These are phyloP conservation scores for Vinca major DNA, from an alignment of 305 asterid species.

Conservation along the genomic window DNA sequence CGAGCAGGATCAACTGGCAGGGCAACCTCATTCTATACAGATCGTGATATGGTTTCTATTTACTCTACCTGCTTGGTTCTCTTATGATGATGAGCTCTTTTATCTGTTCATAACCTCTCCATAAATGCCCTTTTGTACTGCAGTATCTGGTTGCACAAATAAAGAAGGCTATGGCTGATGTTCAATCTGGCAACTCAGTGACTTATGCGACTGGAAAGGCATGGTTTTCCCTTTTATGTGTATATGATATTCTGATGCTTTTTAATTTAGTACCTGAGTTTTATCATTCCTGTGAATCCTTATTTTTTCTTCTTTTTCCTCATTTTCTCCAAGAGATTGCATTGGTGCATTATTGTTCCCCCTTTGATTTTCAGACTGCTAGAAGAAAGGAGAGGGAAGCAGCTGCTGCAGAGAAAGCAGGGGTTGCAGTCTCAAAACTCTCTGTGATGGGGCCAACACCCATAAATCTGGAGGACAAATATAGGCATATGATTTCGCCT, in stretches of 20 bases:
- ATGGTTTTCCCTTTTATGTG: conserved; percentile 15
- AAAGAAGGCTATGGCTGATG: conserved; percentile 67
- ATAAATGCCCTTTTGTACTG: conserved; percentile 10
- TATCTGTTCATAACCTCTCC: not conserved
- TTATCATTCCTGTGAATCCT: not conserved
- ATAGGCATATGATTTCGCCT: conserved; percentile 64
- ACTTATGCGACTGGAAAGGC: conserved; percentile 79
- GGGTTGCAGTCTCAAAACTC: conserved; percentile 38
- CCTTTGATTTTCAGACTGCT: conserved; percentile 38
- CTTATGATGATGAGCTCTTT: not conserved
- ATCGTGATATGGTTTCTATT: conserved; percentile 59
- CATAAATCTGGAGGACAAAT: conserved; percentile 71
- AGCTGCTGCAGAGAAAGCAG: conserved; percentile 56
- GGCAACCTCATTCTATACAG: conserved; percentile 76
- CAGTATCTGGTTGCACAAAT: conserved; percentile 75
- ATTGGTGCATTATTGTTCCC: not conserved
- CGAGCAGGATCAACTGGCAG: conserved; percentile 90
- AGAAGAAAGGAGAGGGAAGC: conserved; percentile 81
- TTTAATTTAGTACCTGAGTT: not conserved
- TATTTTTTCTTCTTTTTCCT: not conserved
- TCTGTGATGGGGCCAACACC: conserved; percentile 34
- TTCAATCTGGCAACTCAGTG: conserved; percentile 56
- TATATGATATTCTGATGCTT: not conserved
- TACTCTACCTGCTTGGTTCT: conserved; percentile 3
- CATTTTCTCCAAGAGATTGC: not conserved